Percentiles rank a stretch among this genome's conserved stretches.
phyloP scores from a whole-genome alignment of 192 early-diverging fungal species.

The Obelidium mucronatum region DNA sequence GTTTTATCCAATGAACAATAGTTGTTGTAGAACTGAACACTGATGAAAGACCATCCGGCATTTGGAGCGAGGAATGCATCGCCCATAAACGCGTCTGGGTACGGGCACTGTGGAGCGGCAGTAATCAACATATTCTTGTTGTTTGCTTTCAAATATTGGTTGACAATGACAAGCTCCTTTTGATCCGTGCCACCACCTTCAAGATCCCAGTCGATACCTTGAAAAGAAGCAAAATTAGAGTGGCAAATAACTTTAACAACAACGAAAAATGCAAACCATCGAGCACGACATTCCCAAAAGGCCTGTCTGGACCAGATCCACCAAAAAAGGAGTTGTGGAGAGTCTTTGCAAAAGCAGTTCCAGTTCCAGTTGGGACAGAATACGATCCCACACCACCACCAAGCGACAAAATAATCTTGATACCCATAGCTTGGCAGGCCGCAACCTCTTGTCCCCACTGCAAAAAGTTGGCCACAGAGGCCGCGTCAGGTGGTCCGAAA shows the following conservation, averaged over 20 bases:
- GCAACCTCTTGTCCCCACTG: neutral
- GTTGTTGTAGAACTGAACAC: constrained; percentile 87
- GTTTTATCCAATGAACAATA: constrained; percentile 65
- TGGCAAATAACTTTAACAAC: constrained; percentile 52
- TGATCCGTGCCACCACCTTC: constrained; percentile 71
- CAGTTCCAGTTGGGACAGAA: constrained; percentile 2
- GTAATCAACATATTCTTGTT: constrained; percentile 56
- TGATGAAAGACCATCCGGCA: constrained; percentile 73
- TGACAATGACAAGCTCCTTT: constrained; percentile 60
- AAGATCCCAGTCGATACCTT: constrained; percentile 64
- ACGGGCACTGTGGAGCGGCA: constrained; percentile 78
- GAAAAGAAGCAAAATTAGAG: constrained; percentile 15
- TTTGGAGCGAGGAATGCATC: constrained; percentile 55
- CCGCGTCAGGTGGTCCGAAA: neutral
- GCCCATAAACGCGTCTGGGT: constrained; percentile 71
- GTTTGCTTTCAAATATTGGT: constrained; percentile 62
- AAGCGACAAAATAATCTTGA: constrained; percentile 22
- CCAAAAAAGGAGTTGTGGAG: constrained; percentile 24
- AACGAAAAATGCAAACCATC: constrained; percentile 33
- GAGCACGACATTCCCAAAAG: constrained; percentile 24
- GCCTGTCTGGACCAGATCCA: neutral
- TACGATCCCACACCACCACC: constrained; percentile 21
- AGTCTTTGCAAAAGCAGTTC: constrained; percentile 6
- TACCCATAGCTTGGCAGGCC: constrained; percentile 22
- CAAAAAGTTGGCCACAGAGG: neutral